A percentile compares a stretch with the other conserved stretches of the same genome.
Conservation (phyloP, 1,284 basidiomycete species). For the Ustilago sp. region DNA sequence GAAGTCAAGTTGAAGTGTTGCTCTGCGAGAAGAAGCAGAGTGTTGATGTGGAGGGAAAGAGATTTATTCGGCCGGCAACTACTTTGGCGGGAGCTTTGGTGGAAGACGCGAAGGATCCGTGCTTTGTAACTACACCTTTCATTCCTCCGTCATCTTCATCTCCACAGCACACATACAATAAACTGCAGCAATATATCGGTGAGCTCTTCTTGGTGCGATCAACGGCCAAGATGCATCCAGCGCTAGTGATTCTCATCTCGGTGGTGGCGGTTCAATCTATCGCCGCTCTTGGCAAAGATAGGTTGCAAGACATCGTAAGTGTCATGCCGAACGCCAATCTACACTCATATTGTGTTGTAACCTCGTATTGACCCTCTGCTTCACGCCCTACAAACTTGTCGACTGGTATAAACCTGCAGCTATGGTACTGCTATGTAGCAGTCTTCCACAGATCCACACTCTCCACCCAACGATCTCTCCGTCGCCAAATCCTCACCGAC, state of each 20-base stretch:
- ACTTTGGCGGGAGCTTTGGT: not conserved
- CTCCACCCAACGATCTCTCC: constrained; percentile 38
- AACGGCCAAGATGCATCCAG: constrained; percentile 53
- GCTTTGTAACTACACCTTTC: constrained; percentile 24
- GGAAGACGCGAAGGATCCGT: constrained; percentile 24
- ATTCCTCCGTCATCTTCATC: not conserved
- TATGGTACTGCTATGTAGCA: constrained; percentile 32
- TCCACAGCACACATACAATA: not conserved
- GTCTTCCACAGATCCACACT: constrained; percentile 52
- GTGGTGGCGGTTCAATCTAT: constrained; percentile 46
- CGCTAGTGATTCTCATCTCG: constrained; percentile 53
- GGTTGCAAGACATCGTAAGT: constrained; percentile 41
- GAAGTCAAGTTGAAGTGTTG: not conserved
- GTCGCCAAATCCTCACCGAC: constrained; percentile 71
- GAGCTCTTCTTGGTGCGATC: not conserved
- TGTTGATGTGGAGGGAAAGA: constrained; percentile 32
- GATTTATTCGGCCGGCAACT: constrained; percentile 27
- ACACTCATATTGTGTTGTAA: not conserved
- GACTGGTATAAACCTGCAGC: not conserved
- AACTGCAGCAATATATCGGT: not conserved
- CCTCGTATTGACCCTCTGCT: constrained; percentile 1
- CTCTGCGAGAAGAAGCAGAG: constrained; percentile 10
- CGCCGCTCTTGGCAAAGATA: constrained; percentile 44
- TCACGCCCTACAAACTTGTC: not conserved
- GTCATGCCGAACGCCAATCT: no score